phyloP scores from a whole-genome alignment of 1,139 yeast species.

The Pneumocystis sp. region DNA sequence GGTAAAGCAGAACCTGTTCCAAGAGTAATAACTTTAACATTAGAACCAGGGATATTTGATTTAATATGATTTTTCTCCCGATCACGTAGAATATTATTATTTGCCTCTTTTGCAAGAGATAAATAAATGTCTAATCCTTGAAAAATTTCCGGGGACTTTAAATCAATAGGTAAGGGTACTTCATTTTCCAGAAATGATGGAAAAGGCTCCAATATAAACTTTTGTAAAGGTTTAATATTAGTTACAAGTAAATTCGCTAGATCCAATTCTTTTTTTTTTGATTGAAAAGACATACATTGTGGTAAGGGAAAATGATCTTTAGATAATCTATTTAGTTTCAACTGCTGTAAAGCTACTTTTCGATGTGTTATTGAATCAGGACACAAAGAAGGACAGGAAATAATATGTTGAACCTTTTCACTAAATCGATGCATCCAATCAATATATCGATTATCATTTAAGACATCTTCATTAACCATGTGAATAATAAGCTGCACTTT shows the following conservation, averaged over 20 bases:
- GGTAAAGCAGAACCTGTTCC: conserved; percentile 97
- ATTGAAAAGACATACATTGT: neutral
- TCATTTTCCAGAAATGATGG: neutral
- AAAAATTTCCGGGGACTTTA: neutral
- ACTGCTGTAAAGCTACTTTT: neutral
- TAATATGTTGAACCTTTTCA: neutral
- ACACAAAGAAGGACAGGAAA: neutral
- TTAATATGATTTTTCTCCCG: neutral
- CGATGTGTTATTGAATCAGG: neutral
- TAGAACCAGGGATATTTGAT: conserved; percentile 16
- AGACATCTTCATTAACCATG: conserved; percentile 7
- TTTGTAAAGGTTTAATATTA: neutral
- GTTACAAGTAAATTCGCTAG: neutral
- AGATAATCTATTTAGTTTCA: neutral
- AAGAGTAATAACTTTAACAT: conserved; percentile 54
- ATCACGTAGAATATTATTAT: neutral
- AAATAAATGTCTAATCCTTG: neutral
- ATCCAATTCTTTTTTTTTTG: neutral
- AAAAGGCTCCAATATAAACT: neutral
- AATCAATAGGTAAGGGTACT: neutral
- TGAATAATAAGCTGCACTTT: conserved; percentile 18
- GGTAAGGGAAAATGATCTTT: neutral
- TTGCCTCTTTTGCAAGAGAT: conserved; percentile 1
- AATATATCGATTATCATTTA: conserved; percentile 4
- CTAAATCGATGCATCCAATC: conserved; percentile 6